These are phyloP conservation scores for Cryptosporidium xiaoi DNA, from an alignment of 169 alveolate genomes.

Conservation along the genomic window DNA sequence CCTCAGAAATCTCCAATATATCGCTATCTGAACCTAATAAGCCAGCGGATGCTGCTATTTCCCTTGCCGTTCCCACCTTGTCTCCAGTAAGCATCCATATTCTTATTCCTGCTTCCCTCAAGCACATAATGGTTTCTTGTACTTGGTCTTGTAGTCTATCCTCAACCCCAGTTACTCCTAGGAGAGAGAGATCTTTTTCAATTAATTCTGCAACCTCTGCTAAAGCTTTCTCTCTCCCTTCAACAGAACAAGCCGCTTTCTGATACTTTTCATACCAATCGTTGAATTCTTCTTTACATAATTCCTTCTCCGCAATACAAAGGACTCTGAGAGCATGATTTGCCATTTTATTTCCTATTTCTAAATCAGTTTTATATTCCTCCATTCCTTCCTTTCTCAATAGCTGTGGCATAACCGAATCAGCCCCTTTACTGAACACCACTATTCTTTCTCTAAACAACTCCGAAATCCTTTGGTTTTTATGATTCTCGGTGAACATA, in stretches of 20 bases:
- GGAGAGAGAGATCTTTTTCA: constrained; percentile 90
- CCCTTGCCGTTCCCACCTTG: constrained; percentile 96
- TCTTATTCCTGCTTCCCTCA: constrained; percentile 94
- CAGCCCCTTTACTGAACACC: constrained; percentile 94
- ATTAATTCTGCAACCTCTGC: constrained; percentile 86
- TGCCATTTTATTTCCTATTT: constrained; percentile 80
- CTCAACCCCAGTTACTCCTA: constrained; percentile 97
- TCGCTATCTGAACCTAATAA: constrained; percentile 26
- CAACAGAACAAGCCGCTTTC: constrained; percentile 78
- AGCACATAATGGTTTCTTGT: constrained; percentile 93
- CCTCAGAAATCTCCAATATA: constrained; percentile 57
- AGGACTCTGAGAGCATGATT: constrained; percentile 90
- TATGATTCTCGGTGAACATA: constrained; percentile 24
- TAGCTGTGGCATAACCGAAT: constrained; percentile 87
- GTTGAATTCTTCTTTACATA: constrained; percentile 82
- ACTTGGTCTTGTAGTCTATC: constrained; percentile 97
- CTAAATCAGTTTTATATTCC: constrained; percentile 78
- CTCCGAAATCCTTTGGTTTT: constrained; percentile 14
- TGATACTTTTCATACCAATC: constrained; percentile 82
- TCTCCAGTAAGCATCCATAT: constrained; percentile 99
- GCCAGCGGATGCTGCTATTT: constrained; percentile 82
- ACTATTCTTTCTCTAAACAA: constrained; percentile 70
- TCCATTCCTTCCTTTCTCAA: constrained; percentile 78
- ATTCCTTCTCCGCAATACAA: constrained; percentile 90
- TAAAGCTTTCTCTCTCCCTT: constrained; percentile 82